Percentiles rank a stretch among this genome's conserved stretches.
phyloP scores from a whole-genome alignment of 805 yeast species.

The Kazachstania viticola region DNA sequence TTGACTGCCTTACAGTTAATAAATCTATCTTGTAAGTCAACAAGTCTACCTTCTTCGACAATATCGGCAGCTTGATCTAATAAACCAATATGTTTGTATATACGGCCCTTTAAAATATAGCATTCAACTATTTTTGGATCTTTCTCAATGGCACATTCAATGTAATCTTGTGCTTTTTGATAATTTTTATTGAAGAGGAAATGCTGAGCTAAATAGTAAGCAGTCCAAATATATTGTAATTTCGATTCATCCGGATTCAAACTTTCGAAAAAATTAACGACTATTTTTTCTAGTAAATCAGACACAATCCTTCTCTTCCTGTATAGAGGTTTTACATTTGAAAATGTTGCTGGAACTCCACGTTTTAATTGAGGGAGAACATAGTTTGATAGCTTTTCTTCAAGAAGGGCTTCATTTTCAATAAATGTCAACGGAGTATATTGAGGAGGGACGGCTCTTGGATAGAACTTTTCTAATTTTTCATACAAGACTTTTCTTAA shows the following conservation, averaged over 20 bases:
- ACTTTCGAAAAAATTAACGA: conserved; percentile 34
- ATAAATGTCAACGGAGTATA: conserved; percentile 69
- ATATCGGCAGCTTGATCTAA: conserved; percentile 47
- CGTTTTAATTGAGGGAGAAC: conserved; percentile 50
- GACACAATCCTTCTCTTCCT: conserved; percentile 32
- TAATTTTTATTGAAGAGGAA: conserved; percentile 45
- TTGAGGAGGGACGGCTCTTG: conserved; percentile 71
- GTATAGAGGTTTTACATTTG: conserved; percentile 73
- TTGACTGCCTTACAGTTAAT: conserved; percentile 81
- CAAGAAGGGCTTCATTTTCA: conserved; percentile 36
- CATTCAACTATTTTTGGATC: conserved; percentile 82
- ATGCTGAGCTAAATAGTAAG: conserved; percentile 70
- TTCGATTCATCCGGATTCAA: conserved; percentile 26
- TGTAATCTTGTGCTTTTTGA: conserved; percentile 40
- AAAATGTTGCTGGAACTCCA: conserved; percentile 86
- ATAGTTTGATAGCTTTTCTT: conserved; percentile 39
- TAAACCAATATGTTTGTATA: conserved; percentile 62
- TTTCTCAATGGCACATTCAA: conserved; percentile 54
- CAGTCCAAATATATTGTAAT: conserved; percentile 46
- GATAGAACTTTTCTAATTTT: conserved; percentile 58
- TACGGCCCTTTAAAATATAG: conserved; percentile 67
- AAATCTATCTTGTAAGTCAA: conserved; percentile 85
- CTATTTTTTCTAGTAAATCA: conserved; percentile 40
- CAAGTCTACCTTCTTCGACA: conserved; percentile 58
- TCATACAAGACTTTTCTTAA: conserved; percentile 50